phyloP scores from a whole-genome alignment of 352 stramenopile species.

The Phytophthora palmivora region DNA sequence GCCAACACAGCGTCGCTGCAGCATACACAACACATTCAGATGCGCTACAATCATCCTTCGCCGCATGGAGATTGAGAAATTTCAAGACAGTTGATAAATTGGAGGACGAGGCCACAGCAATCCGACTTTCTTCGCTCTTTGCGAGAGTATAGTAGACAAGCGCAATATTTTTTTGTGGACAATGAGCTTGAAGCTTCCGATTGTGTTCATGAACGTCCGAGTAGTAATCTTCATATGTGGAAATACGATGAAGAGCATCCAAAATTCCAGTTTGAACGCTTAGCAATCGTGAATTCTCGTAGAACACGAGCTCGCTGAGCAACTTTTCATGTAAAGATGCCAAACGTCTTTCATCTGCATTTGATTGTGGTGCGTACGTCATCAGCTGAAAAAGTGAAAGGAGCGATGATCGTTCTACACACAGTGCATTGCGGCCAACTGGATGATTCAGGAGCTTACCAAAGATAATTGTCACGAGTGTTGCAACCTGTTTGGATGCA shows the following conservation, averaged over 20 bases:
- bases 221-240: constrained; percentile 22
- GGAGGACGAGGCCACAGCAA: constrained; percentile 42
- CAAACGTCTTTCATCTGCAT: constrained; percentile 11
- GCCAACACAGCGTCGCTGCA: constrained; percentile 54
- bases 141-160: constrained; percentile 66
- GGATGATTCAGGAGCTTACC: constrained; percentile 60
- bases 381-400: constrained; percentile 63
- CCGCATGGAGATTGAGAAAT: constrained; percentile 40
- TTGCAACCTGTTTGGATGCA: constrained; percentile 28
- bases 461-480: constrained; percentile 63
- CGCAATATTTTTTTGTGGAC: constrained; percentile 41
- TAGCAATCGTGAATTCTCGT: constrained; percentile 58
- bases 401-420: constrained; percentile 50
- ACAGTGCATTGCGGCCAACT: constrained; percentile 54
- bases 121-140: constrained; percentile 51
- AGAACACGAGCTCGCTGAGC: constrained; percentile 55
- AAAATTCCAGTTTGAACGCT: constrained; percentile 67
- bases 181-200: constrained; percentile 4
- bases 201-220: background rate
- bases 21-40: constrained; percentile 48
- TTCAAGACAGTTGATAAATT: constrained; percentile 46
- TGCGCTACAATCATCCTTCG: constrained; percentile 32
- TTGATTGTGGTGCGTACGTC: constrained; percentile 7
- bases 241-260: constrained; percentile 46
- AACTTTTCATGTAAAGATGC: constrained; percentile 50